A percentile compares a stretch with the other conserved stretches of the same genome.
These are phyloP conservation scores for Sutorius eximius DNA, from an alignment of 1,284 basidiomycete species.

Conservation along the genomic window DNA sequence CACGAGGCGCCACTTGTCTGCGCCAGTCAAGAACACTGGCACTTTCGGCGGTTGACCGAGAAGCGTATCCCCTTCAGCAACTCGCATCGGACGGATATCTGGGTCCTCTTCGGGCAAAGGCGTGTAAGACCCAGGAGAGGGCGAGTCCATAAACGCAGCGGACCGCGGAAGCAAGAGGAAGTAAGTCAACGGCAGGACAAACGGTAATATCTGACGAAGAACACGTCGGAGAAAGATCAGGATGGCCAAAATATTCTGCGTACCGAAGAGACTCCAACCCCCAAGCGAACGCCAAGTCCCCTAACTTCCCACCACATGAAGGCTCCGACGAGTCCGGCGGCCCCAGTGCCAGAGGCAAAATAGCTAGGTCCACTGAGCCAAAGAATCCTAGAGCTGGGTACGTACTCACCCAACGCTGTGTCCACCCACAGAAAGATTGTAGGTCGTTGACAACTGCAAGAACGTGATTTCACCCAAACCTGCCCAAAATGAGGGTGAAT, in stretches of 20 bases:
- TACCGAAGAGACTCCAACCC: slow-evolving; percentile 81
- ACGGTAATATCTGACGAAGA: slow-evolving; percentile 65
- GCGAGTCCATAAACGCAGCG: slow-evolving; percentile 48
- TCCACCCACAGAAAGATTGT: slow-evolving; percentile 67
- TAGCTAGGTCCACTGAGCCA: slow-evolving; percentile 49
- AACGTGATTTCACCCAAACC: slow-evolving; percentile 94
- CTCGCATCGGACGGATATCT: slow-evolving; percentile 43
- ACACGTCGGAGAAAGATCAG: neutral
- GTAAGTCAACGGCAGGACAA: slow-evolving; percentile 74
- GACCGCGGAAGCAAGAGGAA: slow-evolving; percentile 71
- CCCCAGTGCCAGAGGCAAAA: slow-evolving; percentile 91
- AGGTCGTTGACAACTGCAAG: slow-evolving; percentile 89
- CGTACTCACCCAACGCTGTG: slow-evolving; percentile 65
- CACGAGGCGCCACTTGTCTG: slow-evolving; percentile 78
- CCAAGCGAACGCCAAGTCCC: slow-evolving; percentile 78
- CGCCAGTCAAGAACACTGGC: slow-evolving; percentile 51
- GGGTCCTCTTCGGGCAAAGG: slow-evolving; percentile 49
- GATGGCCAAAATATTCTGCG: slow-evolving; percentile 24
- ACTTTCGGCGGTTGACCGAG: slow-evolving; percentile 33
- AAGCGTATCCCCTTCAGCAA: slow-evolving; percentile 33
- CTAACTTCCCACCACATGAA: slow-evolving; percentile 94
- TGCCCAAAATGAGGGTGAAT: slow-evolving; percentile 27
- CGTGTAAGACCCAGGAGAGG: slow-evolving; percentile 48
- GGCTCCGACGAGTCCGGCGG: slow-evolving; percentile 90
- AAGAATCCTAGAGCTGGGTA: neutral